Evolutionary conservation across 352 stramenopile species (phyloP), one percentile per base, ranked within the genome.

Genomic region (Pythium myriotylum): DNA sequence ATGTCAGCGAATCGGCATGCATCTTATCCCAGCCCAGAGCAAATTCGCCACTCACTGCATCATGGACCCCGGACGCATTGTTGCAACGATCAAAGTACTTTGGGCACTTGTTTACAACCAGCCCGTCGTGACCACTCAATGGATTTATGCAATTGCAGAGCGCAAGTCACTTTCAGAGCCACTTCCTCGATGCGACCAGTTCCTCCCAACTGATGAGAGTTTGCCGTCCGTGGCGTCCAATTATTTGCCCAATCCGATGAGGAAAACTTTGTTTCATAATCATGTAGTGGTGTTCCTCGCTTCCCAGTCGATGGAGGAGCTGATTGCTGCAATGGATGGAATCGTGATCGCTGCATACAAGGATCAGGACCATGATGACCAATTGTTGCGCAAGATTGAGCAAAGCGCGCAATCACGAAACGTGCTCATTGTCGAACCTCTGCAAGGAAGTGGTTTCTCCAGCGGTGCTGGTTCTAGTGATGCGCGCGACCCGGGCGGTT

Each of bases 101-200:
- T 95, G 87, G 87, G 83, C 87, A 10, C 73, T 95, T 16, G 85
- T 94, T 54, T 87, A 88, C 65, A 92, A 88, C 45, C 87, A 94
- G 46, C 86, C 82, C 0, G 83, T 95, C 49, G 87, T 95, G 47
- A 87, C 73, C 45, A 91, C 84, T 29, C 69, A 79, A 12, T 95
- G 87, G 87, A 77, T 95, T 33, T 87, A 89, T 41, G 85, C 81
- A 16, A 84, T 95, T 42, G 65, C 90, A 22, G 77, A 77, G 16
- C 87, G 87, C 48, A 82, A 85, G 52, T 91, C 74, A 41, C 62
- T 95, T 35, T 81, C 87, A 1, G 81, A 92, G 49, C 73, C 82
- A 13, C 60, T 95, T 35, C 87, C 87, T 22, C 72, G 79, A 14
- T 95, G 82, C 53, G 87, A 94, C 42, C 69, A 88, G 4, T 94